phyloP scores from a whole-genome alignment of 1,139 yeast species.

The Geotrichum carabidarum region DNA sequence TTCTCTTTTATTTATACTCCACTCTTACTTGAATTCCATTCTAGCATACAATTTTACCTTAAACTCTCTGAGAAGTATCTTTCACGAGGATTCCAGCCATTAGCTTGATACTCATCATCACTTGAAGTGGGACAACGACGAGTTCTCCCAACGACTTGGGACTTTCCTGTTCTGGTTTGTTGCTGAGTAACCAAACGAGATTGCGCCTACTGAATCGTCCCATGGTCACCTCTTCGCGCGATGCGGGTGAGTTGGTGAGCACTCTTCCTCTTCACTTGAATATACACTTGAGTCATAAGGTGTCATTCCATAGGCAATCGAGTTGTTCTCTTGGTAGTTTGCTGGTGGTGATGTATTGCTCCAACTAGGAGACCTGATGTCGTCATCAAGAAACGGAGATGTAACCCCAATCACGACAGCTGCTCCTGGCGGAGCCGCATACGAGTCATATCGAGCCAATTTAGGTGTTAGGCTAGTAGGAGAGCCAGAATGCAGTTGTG shows the following conservation, averaged over 20 bases:
- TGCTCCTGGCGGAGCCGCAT: conserved; percentile 3
- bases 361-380: not conserved
- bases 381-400: not conserved
- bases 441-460: not conserved
- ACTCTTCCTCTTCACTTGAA: too few relatives aligned
- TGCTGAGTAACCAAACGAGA: too few relatives aligned
- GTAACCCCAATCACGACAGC: conserved; percentile 9
- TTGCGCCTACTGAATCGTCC: too few relatives aligned
- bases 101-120: conserved; percentile 2
- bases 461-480: not conserved
- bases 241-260: too few relatives aligned
- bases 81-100: conserved; percentile 3
- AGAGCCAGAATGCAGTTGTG: too few relatives aligned
- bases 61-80: conserved; percentile 12
- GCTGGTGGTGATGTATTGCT: too few relatives aligned
- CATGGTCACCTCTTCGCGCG: too few relatives aligned
- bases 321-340: too few relatives aligned
- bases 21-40: not conserved
- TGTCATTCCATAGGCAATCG: too few relatives aligned
- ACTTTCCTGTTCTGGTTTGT: too few relatives aligned
- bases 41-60: not conserved
- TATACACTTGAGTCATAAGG: too few relatives aligned
- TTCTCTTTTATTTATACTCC: not conserved
- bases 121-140: not conserved
- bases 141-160: too few relatives aligned